Base-by-base conservation (phyloP, 371 early-diverging fungal species). In the Cokeromyces recurvatus region DNA sequence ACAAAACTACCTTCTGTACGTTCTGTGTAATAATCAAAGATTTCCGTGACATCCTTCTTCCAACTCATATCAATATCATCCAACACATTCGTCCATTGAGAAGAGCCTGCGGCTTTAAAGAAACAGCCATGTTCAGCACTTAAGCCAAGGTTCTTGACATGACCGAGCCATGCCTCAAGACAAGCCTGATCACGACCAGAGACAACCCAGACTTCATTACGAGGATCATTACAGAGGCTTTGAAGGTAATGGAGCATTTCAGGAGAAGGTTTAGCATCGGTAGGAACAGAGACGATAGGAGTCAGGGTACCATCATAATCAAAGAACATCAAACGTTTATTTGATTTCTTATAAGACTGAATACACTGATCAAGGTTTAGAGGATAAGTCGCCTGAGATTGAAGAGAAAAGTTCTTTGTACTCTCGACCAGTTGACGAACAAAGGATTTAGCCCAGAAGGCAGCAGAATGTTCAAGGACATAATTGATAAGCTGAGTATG, bases 241-340 rank as follows among this genome's bases (percentile, higher is more conserved):
- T 59, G 35, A 27, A 95, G 62, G 11, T 86, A 73, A 15, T 71
- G 54, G 9, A 90, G 60, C 78, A 87, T 82, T 19, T 75, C 68
- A 10, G 68, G 64, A 25, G 85, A 77, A 5, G 90, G 89, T 20
- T 78, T 68, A 12, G 90, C 90, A 14, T 81, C 82, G 1, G 79
- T 77, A 6, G 91, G 90, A 5, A 79, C 81, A 42, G 82, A 81
- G 34, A 78, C 79, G 44, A 89, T 89, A 2, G 89, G 87, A 4
- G 88, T 81, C 49, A 96, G 63, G 1, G 95, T 94, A 29, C 97
- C 82, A 51, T 94, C 94, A 55, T 94, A 91, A 55, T 93, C 94
- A 56, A 95, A 79, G 68, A 93, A 79, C 27, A 90, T 48, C 14
- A 91, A 62, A 5, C 92, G 68, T 57, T 79, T 80, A 57, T 79